These are phyloP conservation scores for Copromyces sp. DNA, from an alignment of 495 filamentous ascomycete genomes.

Conservation along the genomic window DNA sequence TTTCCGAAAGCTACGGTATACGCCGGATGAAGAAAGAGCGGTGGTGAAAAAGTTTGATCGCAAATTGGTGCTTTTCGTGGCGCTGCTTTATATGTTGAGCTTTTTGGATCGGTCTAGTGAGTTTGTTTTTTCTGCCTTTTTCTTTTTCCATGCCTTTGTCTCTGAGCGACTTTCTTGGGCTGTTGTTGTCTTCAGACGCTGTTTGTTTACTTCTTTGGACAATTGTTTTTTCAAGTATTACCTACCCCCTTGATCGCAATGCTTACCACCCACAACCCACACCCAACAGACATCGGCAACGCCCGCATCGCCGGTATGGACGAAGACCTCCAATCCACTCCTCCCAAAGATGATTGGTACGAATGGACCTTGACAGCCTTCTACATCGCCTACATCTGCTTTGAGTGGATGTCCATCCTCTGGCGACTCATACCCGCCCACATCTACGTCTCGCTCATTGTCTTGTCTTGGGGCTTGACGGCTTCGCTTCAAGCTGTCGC, in stretches of 20 bases:
- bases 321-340: conserved; percentile 48
- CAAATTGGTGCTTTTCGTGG: conserved; percentile 67
- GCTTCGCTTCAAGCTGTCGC: conserved; percentile 64
- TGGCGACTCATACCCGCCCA: conserved; percentile 59
- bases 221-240: too few relatives aligned
- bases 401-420: conserved; percentile 66
- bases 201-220: background rate
- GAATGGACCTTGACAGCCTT: conserved; percentile 73
- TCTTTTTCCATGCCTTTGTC: background rate
- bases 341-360: conserved; percentile 61
- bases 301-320: conserved; percentile 65
- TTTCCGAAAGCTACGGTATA: conserved; percentile 37
- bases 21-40: conserved; percentile 59
- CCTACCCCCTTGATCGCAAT: background rate
- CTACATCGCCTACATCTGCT: conserved; percentile 56
- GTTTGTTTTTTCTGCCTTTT: conserved; percentile 10
- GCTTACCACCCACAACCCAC: background rate
- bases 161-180: background rate
- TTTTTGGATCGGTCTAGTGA: conserved; percentile 72
- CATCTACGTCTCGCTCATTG: conserved; percentile 54
- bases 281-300: conserved; percentile 60
- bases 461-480: conserved; percentile 54
- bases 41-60: conserved; percentile 68
- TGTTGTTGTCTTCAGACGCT: too few relatives aligned
- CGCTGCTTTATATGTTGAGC: conserved; percentile 69